Conservation (phyloP, 2,329 filamentous ascomycete genomes). For the Colletotrichum cereale region DNA sequence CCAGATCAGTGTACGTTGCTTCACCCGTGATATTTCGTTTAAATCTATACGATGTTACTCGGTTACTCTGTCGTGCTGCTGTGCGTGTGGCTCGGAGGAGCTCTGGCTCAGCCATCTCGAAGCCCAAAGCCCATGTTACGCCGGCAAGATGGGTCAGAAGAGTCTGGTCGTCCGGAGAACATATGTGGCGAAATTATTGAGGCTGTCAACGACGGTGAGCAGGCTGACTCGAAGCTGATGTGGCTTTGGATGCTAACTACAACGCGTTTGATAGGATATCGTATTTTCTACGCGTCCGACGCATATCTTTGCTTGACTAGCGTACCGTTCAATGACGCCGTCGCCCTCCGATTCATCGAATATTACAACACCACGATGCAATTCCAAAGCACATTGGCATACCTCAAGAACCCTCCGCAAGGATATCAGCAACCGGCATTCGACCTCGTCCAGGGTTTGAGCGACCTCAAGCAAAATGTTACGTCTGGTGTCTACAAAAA, state of each 20-base stretch:
- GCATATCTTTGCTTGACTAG: conserved; percentile 25
- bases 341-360: conserved; percentile 32
- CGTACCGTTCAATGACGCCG: conserved; percentile 25
- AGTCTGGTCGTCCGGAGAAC: background rate
- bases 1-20: background rate
- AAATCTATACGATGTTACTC: background rate
- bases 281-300: conserved; percentile 19
- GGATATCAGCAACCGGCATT: conserved; percentile 31
- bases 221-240: background rate
- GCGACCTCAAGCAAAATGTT: conserved; percentile 21
- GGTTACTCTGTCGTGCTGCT: background rate
- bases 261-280: background rate
- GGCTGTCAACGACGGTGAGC: conserved; percentile 22
- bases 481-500: conserved; percentile 21
- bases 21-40: background rate
- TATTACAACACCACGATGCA: conserved; percentile 38
- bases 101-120: background rate
- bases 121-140: conserved; percentile 2
- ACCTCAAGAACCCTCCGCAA: conserved; percentile 26
- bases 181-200: conserved; percentile 27
- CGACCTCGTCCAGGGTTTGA: conserved; percentile 13
- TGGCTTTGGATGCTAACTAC: background rate
- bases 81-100: background rate
- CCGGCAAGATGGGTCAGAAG: conserved; percentile 10
- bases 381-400: conserved; percentile 26